Percentiles rank a stretch among this genome's conserved stretches.
These are phyloP conservation scores for Candida hungchunana DNA, from an alignment of 805 yeast genomes.

Conservation along the genomic window DNA sequence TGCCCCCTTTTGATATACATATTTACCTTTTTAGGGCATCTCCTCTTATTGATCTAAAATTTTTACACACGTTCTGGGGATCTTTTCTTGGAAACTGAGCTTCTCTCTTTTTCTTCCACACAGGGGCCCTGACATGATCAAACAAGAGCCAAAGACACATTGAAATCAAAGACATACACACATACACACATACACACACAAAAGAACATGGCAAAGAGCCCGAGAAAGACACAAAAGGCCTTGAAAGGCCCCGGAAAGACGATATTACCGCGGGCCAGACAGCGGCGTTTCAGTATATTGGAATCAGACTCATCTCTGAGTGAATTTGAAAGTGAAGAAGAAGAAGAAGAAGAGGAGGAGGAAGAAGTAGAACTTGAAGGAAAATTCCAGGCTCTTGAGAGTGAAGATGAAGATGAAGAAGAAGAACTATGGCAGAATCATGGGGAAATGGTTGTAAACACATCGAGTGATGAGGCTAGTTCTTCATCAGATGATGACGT, in stretches of 20 bases:
- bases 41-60: too few relatives aligned
- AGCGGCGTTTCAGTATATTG: conserved; percentile 39
- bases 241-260: conserved; percentile 29
- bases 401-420: conserved; percentile 27
- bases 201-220: conserved; percentile 18
- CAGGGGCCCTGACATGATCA: too few relatives aligned
- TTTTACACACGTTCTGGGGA: too few relatives aligned
- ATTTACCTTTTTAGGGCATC: too few relatives aligned
- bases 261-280: conserved; percentile 28
- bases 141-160: too few relatives aligned
- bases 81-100: too few relatives aligned
- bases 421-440: conserved; percentile 28
- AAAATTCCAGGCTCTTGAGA: conserved; percentile 32
- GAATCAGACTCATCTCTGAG: conserved; percentile 40
- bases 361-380: conserved; percentile 16
- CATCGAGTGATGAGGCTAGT: conserved; percentile 34
- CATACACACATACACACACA: not conserved
- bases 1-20: too few relatives aligned
- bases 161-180: not conserved
- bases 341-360: conserved; percentile 19
- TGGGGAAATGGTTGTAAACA: conserved; percentile 26
- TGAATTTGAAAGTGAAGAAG: conserved; percentile 34
- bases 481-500: conserved; percentile 64
- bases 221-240: conserved; percentile 23
- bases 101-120: too few relatives aligned